Percentiles rank a stretch among this genome's conserved stretches.
phyloP scores from a whole-genome alignment of 2,329 filamentous ascomycete genomes.

The Whalleya microplaca region DNA sequence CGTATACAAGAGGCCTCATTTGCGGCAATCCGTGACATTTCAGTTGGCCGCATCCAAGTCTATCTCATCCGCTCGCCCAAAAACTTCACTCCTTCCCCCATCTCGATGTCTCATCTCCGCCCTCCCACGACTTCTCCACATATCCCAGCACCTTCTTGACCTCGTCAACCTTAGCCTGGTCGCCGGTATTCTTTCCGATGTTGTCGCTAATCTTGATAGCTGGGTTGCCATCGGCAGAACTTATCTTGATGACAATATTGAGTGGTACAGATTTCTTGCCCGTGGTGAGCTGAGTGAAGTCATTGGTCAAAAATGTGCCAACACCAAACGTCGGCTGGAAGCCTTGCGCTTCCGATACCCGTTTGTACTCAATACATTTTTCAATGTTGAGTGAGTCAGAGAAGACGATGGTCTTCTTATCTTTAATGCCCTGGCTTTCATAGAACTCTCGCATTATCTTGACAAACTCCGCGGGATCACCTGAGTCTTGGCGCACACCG shows the following conservation, averaged over 20 bases:
- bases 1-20: background rate
- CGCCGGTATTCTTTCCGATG: conserved; percentile 90
- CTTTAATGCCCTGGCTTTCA: conserved; percentile 71
- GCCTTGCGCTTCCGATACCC: conserved; percentile 75
- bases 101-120: conserved; percentile 79
- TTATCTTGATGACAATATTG: conserved; percentile 98
- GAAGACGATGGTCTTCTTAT: conserved; percentile 89
- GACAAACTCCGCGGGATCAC: conserved; percentile 80
- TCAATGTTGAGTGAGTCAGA: conserved; percentile 95
- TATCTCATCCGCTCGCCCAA: conserved; percentile 4
- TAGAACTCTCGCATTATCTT: conserved; percentile 82
- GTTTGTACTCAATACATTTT: conserved; percentile 87
- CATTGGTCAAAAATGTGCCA: conserved; percentile 94
- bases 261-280: conserved; percentile 85
- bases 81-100: conserved; percentile 63
- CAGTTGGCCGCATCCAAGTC: background rate
- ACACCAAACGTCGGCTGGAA: conserved; percentile 91
- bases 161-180: conserved; percentile 74
- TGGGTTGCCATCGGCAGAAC: conserved; percentile 76
- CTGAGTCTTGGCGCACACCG: conserved; percentile 88
- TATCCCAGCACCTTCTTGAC: conserved; percentile 90
- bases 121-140: conserved; percentile 79
- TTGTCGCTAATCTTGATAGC: conserved; percentile 96
- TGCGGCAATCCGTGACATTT: background rate
- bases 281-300: conserved; percentile 74